Conservation (phyloP, 2,329 filamentous ascomycete genomes). For the Microcyclospora pomicola region DNA sequence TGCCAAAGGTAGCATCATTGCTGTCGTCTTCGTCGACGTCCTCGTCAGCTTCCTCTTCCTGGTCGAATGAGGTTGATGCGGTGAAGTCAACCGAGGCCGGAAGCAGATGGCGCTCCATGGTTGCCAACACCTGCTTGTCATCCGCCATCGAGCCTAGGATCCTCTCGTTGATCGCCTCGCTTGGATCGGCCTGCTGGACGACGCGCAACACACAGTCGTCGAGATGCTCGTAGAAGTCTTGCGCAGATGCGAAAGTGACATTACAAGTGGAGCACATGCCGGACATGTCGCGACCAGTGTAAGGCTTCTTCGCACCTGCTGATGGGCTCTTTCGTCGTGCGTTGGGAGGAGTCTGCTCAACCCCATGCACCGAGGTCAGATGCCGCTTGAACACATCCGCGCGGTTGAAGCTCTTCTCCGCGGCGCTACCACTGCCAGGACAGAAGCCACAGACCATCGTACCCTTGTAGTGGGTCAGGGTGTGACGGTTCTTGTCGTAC, state of each 20-base stretch:
- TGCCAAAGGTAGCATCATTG: constrained; percentile 38
- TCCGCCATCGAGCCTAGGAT: constrained; percentile 45
- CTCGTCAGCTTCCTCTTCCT: constrained; percentile 44
- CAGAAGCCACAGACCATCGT: constrained; percentile 97
- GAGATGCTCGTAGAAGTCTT: constrained; percentile 95
- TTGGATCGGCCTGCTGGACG: constrained; percentile 45
- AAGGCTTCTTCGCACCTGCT: constrained; percentile 39
- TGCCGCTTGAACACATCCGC: constrained; percentile 95
- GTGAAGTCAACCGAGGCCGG: constrained; percentile 33
- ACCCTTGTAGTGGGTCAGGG: constrained; percentile 88
- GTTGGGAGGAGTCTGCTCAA: constrained; percentile 87
- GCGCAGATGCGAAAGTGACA: constrained; percentile 67
- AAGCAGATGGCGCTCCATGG: constrained; percentile 44
- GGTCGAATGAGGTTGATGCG: constrained; percentile 32
- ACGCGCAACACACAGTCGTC: constrained; percentile 55
- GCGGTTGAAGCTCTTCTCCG: constrained; percentile 90
- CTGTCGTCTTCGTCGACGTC: constrained; percentile 45
- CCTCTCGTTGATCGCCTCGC: constrained; percentile 44
- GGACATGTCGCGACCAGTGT: constrained; percentile 58
- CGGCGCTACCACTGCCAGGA: constrained; percentile 71
- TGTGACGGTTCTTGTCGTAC: constrained; percentile 93
- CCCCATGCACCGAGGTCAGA: constrained; percentile 75
- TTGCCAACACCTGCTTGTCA: constrained; percentile 43
- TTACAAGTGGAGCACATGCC: constrained; percentile 90
- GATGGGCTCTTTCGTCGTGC: constrained; percentile 58